Conservation (phyloP, 208 protist species). For the Lotmaria passim region DNA sequence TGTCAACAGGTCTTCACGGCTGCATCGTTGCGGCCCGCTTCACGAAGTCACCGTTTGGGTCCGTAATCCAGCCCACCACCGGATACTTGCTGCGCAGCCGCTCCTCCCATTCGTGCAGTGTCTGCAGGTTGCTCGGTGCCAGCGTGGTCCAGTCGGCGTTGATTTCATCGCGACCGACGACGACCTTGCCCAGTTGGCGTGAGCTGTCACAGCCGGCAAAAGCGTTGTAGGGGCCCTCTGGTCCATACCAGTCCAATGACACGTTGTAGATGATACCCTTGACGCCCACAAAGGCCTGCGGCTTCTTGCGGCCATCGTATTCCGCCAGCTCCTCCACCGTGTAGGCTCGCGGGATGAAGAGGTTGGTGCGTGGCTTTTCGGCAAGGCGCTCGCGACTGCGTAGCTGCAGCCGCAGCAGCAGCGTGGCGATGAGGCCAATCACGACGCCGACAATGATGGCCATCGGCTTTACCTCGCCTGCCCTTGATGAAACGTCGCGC, state of each 20-base stretch:
- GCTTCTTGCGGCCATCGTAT: constrained; percentile 73
- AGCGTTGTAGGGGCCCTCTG: constrained; percentile 78
- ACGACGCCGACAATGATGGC: constrained; percentile 33
- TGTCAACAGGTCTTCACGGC: constrained; percentile 25
- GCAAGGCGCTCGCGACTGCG: constrained; percentile 46
- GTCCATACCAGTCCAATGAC: constrained; percentile 78
- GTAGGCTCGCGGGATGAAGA: constrained; percentile 79
- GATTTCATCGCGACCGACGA: constrained; percentile 75
- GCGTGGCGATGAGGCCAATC: constrained; percentile 25
- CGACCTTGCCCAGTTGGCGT: constrained; percentile 84
- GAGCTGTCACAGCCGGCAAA: constrained; percentile 89
- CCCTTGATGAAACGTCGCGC: neutral
- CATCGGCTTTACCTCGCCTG: constrained; percentile 3
- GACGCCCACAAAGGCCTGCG: constrained; percentile 75
- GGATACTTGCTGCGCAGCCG: constrained; percentile 83
- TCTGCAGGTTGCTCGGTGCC: constrained; percentile 53
- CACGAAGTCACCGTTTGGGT: constrained; percentile 56
- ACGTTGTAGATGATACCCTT: constrained; percentile 90
- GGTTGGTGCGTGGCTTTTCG: constrained; percentile 43
- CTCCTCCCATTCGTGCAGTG: constrained; percentile 90
- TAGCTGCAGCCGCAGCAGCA: constrained; percentile 34
- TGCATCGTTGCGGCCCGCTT: constrained; percentile 53
- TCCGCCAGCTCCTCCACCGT: constrained; percentile 79
- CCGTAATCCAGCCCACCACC: constrained; percentile 77
- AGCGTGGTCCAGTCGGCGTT: constrained; percentile 90